Conservation (phyloP, 2,329 filamentous ascomycete genomes). For the Penicillium sp. region DNA sequence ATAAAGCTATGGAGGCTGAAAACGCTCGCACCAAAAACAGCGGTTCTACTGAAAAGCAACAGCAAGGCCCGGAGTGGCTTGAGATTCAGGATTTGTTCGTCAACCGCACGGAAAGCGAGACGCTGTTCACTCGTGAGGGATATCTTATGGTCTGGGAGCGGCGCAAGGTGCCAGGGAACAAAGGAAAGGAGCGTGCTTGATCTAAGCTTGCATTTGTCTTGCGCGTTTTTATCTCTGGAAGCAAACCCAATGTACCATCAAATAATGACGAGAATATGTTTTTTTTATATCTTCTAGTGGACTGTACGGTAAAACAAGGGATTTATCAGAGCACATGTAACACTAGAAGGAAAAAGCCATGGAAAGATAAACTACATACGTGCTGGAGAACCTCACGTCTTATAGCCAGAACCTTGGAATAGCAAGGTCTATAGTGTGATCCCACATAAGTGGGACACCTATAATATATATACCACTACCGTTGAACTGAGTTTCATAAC, state of each 20-base stretch:
- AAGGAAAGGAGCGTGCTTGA: slow-evolving; percentile 33
- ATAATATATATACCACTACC: too few species aligned
- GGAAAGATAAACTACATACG: too few species aligned
- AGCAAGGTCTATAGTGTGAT: too few species aligned
- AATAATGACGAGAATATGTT: slow-evolving; percentile 14
- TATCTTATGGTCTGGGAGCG: slow-evolving; percentile 97
- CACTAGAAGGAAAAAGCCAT: background rate
- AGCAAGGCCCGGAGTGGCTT: slow-evolving; percentile 73
- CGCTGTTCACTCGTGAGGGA: slow-evolving; percentile 87
- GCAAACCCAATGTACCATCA: slow-evolving; percentile 12
- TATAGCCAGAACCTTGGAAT: too few species aligned
- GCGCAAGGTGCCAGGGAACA: slow-evolving; percentile 53
- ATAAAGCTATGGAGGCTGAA: slow-evolving; percentile 60
- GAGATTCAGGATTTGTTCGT: slow-evolving; percentile 93
- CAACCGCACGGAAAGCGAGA: slow-evolving; percentile 81
- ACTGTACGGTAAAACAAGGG: background rate
- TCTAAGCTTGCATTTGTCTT: background rate
- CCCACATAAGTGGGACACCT: too few species aligned
- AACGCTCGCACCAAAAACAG: slow-evolving; percentile 31
- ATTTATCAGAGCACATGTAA: background rate
- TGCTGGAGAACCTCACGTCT: too few species aligned
- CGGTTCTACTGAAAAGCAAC: slow-evolving; percentile 29
- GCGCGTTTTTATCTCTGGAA: background rate
- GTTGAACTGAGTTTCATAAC: too few species aligned
- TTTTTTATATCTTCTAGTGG: background rate